phyloP scores from a whole-genome alignment of 352 stramenopile genomes.

The Halophytophthora batemanensis region DNA sequence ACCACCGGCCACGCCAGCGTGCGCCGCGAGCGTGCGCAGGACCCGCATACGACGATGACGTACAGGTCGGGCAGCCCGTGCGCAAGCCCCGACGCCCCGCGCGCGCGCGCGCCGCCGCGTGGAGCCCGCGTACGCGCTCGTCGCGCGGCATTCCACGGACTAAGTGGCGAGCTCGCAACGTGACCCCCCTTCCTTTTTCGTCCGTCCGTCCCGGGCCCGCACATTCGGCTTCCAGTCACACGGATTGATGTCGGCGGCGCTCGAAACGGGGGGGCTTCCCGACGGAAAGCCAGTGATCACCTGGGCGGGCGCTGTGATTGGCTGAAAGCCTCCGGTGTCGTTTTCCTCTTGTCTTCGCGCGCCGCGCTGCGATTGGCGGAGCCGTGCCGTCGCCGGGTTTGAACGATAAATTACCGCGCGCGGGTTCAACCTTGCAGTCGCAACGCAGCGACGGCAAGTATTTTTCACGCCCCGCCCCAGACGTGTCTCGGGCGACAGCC shows the following conservation, averaged over 20 bases:
- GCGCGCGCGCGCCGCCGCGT: conserved; percentile 4
- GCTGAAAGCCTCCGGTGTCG: conserved; percentile 11
- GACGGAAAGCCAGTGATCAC: conserved; percentile 10
- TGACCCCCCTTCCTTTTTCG: conserved; percentile 39
- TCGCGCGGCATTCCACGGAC: conserved; percentile 27
- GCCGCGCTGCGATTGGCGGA: conserved; percentile 38
- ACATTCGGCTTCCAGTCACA: conserved; percentile 21
- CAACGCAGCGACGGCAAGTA: conserved; percentile 5
- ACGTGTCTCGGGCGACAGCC: conserved; percentile 2
- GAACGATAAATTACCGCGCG: conserved; percentile 14
- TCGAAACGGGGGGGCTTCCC: conserved; percentile 6
- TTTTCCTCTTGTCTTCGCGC: conserved; percentile 32
- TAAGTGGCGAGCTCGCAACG: conserved; percentile 19
- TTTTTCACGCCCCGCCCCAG: not conserved
- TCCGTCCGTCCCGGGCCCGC: conserved; percentile 21
- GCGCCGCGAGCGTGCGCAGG: conserved; percentile 1
- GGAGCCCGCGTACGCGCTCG: not conserved
- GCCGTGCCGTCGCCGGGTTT: not conserved
- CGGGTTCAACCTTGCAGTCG: not conserved
- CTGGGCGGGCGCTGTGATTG: conserved; percentile 14
- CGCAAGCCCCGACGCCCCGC: conserved; percentile 1
- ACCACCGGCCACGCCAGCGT: no score
- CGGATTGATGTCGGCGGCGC: conserved; percentile 7
- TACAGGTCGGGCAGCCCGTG: conserved; percentile 3
- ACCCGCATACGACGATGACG: no score